phyloP scores from a whole-genome alignment of 2,329 filamentous ascomycete genomes.

The Diatrype stigma region DNA sequence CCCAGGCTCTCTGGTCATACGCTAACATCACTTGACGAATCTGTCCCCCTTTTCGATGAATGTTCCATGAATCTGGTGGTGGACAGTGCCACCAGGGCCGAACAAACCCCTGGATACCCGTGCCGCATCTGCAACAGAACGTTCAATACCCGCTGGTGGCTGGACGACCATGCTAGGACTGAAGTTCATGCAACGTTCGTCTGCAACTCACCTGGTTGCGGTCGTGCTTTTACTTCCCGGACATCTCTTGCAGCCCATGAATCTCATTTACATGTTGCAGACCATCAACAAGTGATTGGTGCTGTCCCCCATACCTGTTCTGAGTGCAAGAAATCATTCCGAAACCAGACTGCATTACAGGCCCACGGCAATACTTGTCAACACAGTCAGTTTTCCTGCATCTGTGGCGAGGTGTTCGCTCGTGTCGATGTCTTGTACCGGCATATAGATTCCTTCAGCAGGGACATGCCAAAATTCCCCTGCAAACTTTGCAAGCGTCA shows the following conservation, averaged over 20 bases:
- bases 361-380: conserved; percentile 5
- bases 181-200: not conserved
- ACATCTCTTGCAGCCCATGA: not conserved
- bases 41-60: too few species aligned
- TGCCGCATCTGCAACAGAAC: not conserved
- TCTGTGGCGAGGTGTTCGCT: conserved; percentile 22
- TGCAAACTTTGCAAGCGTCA: conserved; percentile 30
- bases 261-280: not conserved
- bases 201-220: not conserved
- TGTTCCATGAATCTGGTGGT: too few species aligned
- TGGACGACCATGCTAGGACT: not conserved
- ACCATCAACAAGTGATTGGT: conserved; percentile 10
- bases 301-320: conserved; percentile 5
- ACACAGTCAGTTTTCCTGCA: conserved; percentile 16
- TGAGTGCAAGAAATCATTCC: conserved; percentile 10
- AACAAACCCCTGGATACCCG: too few species aligned
- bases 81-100: too few species aligned
- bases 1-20: too few species aligned
- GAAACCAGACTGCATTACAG: not conserved
- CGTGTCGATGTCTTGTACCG: conserved; percentile 23
- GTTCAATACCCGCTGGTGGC: not conserved
- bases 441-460: conserved; percentile 16
- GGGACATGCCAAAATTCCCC: conserved; percentile 16
- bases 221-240: not conserved
- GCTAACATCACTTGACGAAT: too few species aligned